phyloP scores from a whole-genome alignment of 1,284 basidiomycete species.

The Xerocomus cyaneibrunnescens region DNA sequence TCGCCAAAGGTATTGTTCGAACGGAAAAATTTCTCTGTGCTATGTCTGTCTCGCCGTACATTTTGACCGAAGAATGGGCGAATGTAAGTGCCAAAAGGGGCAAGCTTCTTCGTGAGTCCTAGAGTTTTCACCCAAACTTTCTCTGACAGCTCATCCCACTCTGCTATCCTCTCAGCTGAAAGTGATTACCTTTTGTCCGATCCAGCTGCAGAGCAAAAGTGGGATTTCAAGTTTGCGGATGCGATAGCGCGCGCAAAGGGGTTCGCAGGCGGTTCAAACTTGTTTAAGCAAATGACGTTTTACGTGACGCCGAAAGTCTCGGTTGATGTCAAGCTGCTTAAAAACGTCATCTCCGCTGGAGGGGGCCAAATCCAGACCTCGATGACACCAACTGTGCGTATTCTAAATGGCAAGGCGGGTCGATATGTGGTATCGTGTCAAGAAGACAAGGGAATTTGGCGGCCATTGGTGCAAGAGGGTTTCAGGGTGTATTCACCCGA shows the following conservation, averaged over 20 bases:
- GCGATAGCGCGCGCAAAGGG: constrained; percentile 56
- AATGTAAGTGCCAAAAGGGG: constrained; percentile 53
- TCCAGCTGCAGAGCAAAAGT: constrained; percentile 59
- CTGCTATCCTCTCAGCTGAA: constrained; percentile 58
- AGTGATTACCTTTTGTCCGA: constrained; percentile 60
- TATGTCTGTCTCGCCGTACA: constrained; percentile 55
- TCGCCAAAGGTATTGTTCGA: constrained; percentile 64
- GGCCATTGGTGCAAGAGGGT: constrained; percentile 49
- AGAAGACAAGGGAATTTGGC: constrained; percentile 62
- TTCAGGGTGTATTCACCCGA: constrained; percentile 66
- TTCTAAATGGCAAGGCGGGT: constrained; percentile 48
- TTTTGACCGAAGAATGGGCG: constrained; percentile 71
- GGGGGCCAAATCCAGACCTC: constrained; percentile 67
- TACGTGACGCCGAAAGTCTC: constrained; percentile 67
- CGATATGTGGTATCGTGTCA: constrained; percentile 62
- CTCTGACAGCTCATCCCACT: neutral
- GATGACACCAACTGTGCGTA: constrained; percentile 50
- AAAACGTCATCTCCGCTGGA: constrained; percentile 60
- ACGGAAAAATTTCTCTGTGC: constrained; percentile 85
- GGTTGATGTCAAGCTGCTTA: constrained; percentile 56
- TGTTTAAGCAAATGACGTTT: constrained; percentile 67
- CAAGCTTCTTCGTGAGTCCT: constrained; percentile 59
- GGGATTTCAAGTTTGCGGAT: constrained; percentile 58
- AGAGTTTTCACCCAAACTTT: neutral
- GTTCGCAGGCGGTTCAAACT: constrained; percentile 42